A percentile compares a stretch with the other conserved stretches of the same genome.
phyloP scores from a whole-genome alignment of 2,329 filamentous ascomycete species.

The Verticillium longisporum region DNA sequence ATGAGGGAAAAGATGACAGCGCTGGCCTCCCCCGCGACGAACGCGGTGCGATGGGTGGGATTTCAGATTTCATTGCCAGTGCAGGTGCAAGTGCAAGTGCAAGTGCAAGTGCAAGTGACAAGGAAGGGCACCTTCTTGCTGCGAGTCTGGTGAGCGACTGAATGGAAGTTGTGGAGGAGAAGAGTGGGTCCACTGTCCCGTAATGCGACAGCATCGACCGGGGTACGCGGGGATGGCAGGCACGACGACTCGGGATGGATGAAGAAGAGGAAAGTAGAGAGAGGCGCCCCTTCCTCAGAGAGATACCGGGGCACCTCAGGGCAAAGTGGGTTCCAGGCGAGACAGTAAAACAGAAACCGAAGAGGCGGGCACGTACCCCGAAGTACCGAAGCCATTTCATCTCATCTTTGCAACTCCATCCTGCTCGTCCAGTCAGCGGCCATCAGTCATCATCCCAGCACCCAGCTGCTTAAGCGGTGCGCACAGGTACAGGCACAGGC shows the following conservation, averaged over 20 bases:
- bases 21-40: no score
- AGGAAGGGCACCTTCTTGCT: not conserved
- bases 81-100: not conserved
- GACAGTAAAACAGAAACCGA: not conserved
- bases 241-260: not conserved
- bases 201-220: not conserved
- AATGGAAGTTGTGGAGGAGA: not conserved
- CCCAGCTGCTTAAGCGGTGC: not conserved
- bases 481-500: not conserved
- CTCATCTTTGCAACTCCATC: not conserved
- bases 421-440: not conserved
- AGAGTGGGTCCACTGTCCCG: not conserved
- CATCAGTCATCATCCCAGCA: not conserved
- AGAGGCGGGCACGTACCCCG: not conserved
- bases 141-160: not conserved
- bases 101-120: not conserved
- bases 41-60: not conserved
- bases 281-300: no score
- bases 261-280: not conserved
- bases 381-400: not conserved
- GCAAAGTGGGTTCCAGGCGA: not conserved
- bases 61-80: not conserved
- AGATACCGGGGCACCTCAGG: not conserved
- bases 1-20: no score
- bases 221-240: not conserved